Evolutionary conservation across 164 flowering plant species (phyloP).

Genomic region (Dillenia suffruticosa): DNA sequence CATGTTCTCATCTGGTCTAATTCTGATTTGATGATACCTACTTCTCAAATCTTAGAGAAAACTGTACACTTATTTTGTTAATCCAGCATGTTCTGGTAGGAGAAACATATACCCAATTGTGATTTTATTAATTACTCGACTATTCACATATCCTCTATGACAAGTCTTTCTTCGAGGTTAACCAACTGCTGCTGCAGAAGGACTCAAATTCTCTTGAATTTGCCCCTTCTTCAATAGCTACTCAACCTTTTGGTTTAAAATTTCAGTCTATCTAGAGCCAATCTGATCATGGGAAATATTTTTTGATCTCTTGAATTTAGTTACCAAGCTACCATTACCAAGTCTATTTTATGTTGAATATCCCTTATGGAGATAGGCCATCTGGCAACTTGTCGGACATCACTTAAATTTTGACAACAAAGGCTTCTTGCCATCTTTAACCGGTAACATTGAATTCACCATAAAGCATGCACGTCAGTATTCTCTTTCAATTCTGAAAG

Average conservation of each 20-base stretch:
- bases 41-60: not conserved
- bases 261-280: not conserved
- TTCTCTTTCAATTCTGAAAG: too few relatives aligned
- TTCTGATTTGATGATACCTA: constrained; percentile 1
- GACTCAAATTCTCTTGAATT: not conserved
- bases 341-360: not conserved
- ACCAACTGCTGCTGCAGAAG: not conserved
- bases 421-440: too few relatives aligned
- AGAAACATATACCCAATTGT: not conserved
- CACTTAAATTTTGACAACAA: too few relatives aligned
- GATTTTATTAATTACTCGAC: constrained; percentile 1
- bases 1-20: not conserved
- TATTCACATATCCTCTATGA: not conserved
- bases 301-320: too few relatives aligned
- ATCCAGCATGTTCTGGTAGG: not conserved
- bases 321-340: not conserved
- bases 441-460: too few relatives aligned
- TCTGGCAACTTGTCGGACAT: too few relatives aligned
- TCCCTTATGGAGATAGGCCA: not conserved
- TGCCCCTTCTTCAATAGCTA: too few relatives aligned
- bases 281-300: too few relatives aligned
- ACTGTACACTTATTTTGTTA: not conserved
- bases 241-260: not conserved
- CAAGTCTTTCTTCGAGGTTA: not conserved
- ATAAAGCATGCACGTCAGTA: too few relatives aligned